Conservation (phyloP, 768 basidiomycete species). For the Auriculariales sp. region DNA sequence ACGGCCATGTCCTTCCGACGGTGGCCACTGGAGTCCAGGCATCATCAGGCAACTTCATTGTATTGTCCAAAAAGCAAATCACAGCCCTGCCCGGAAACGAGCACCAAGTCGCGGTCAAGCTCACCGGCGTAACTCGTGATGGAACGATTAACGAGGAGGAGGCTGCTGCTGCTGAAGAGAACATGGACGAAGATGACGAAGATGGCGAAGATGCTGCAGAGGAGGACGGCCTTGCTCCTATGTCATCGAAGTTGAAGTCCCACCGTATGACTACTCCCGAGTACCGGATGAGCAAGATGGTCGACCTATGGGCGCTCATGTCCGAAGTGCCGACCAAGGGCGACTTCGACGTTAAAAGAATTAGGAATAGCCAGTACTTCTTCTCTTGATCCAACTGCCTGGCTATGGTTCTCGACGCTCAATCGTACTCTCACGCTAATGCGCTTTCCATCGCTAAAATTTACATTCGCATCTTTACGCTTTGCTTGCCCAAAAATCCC, state of each 20-base stretch:
- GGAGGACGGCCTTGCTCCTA: slow-evolving; percentile 20
- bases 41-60: slow-evolving; percentile 25
- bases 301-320: slow-evolving; percentile 57
- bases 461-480: too few species aligned
- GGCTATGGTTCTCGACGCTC: too few species aligned
- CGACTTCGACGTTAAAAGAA: slow-evolving; percentile 65
- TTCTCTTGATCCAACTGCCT: slow-evolving; percentile 48
- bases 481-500: too few species aligned
- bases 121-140: background rate
- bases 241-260: slow-evolving; percentile 13
- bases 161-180: slow-evolving; percentile 9
- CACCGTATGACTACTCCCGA: background rate
- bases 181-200: slow-evolving; percentile 11
- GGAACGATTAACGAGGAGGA: slow-evolving; percentile 3
- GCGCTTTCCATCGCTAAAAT: too few species aligned
- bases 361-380: slow-evolving; percentile 79
- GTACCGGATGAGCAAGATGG: slow-evolving; percentile 26
- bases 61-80: slow-evolving; percentile 20
- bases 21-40: slow-evolving; percentile 23
- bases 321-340: slow-evolving; percentile 79
- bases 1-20: slow-evolving; percentile 52
- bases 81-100: slow-evolving; percentile 22
- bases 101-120: slow-evolving; percentile 6
- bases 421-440: too few species aligned
- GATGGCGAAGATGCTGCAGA: slow-evolving; percentile 9